A percentile compares a stretch with the other conserved stretches of the same genome.
phyloP scores from a whole-genome alignment of 805 yeast species.

The Candida pseudoglaebosa region DNA sequence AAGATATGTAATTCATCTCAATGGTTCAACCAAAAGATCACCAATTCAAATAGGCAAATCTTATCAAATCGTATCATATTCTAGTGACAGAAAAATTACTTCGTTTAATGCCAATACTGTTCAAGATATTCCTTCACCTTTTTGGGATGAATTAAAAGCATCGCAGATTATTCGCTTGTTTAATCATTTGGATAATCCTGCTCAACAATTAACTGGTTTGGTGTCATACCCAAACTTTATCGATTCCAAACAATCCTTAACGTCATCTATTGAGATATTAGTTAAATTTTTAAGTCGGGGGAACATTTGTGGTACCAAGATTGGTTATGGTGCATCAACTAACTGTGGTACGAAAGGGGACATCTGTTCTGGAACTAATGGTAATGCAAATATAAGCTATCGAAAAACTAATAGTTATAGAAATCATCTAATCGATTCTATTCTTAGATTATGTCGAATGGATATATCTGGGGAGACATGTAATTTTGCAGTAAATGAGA shows the following conservation, averaged over 20 bases:
- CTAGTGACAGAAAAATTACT: conserved; percentile 12
- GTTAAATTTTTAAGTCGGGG: conserved; percentile 47
- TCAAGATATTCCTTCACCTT: conserved; percentile 11
- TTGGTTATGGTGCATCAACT: conserved; percentile 27
- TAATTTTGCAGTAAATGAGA: conserved; percentile 32
- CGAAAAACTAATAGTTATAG: conserved; percentile 33
- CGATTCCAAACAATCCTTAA: conserved; percentile 14
- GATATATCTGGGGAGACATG: conserved; percentile 29
- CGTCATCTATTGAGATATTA: conserved; percentile 31
- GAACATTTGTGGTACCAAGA: conserved; percentile 38
- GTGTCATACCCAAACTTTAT: conserved; percentile 43
- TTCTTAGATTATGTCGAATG: conserved; percentile 40
- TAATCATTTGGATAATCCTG: conserved; percentile 48
- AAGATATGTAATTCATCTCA: conserved; percentile 39
- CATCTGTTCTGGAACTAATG: background rate
- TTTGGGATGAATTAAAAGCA: conserved; percentile 63
- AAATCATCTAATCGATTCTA: conserved; percentile 52
- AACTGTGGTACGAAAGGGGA: conserved; percentile 25
- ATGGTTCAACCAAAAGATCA: conserved; percentile 11
- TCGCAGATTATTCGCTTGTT: conserved; percentile 54
- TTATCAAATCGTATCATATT: conserved; percentile 21
- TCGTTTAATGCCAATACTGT: conserved; percentile 16
- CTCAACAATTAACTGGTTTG: conserved; percentile 56
- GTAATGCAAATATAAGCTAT: conserved; percentile 3
- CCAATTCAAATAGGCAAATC: conserved; percentile 26